Evolutionary conservation across 768 basidiomycete species (phyloP), one percentile per base, ranked within the genome.

Genomic region (Chalciporus sphaerocephalus): DNA sequence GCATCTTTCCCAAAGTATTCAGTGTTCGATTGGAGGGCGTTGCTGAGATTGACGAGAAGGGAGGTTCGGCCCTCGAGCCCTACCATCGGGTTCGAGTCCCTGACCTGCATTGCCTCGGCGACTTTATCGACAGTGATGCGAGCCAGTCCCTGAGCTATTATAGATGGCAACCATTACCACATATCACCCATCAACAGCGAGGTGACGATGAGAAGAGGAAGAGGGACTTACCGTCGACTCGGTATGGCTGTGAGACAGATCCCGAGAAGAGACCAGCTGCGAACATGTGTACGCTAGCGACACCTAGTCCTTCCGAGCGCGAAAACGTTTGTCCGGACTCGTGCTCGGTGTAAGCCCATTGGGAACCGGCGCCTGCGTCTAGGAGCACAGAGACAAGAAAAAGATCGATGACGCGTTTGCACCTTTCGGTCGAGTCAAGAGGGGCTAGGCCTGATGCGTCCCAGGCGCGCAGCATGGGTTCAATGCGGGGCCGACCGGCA

Each of bases 201-300:
- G 22, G 15, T 23, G 32, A 16, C 8, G 13, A 27, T 30, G 11
- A 20, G 11, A 39, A 27, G 13, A 17, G 27, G 15, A n/a, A n/a
- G 25, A 22, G 39, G 13, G 40, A 57, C 56, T 39, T 47, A 94
- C 93, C 87, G 65, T 96, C 91, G 2, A 92, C 94, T 44, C 76
- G 74, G 59, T 76, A 76, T 20, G 83, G 83, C 55, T 92, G 79
- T 0, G 65, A 59, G 5, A 56, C 57, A 47, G 40, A 47, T 21
- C 82, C 75, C 12, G 88, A 92, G 68, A 98, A 98, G 38, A 92
- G 64, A 0, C 95, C 95, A 4, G 70, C 65, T 42, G 75, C 64
- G 51, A 96, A 98, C 92, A 97, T 96, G 60, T 88, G 82, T 34
- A 92, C 69, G 57, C 88, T 92, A 0, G 92, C 95, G 5, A 97